Evolutionary conservation across 2,329 filamentous ascomycete genomes (phyloP).

Genomic region (Laburnicola sp.): DNA sequence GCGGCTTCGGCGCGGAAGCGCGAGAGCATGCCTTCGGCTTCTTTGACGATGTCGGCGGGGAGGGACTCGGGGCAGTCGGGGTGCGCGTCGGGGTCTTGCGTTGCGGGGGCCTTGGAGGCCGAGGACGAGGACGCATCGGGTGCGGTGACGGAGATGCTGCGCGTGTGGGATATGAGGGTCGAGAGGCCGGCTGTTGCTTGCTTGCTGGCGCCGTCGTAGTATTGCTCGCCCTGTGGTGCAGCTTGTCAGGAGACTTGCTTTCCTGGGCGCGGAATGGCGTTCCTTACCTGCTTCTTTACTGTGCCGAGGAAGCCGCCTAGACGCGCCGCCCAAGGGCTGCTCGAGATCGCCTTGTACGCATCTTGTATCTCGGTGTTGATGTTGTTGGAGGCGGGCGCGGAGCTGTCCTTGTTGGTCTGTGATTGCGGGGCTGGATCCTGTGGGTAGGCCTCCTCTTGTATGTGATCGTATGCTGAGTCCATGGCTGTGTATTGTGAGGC

Average conservation of each 20-base stretch:
- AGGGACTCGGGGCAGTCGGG: conserved; percentile 51
- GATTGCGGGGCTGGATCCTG: conserved; percentile 53
- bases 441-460: conserved; percentile 74
- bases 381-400: conserved; percentile 47
- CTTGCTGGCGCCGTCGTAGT: conserved; percentile 79
- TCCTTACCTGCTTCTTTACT: conserved; percentile 84
- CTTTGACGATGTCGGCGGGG: conserved; percentile 56
- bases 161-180: conserved; percentile 72
- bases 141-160: conserved; percentile 65
- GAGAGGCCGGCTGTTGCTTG: conserved; percentile 83
- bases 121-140: conserved; percentile 23
- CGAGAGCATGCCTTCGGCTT: conserved; percentile 69
- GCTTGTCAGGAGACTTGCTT: conserved; percentile 8
- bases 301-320: conserved; percentile 87
- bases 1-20: conserved; percentile 76
- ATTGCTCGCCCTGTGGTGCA: conserved; percentile 70
- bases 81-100: conserved; percentile 33
- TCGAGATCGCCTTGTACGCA: conserved; percentile 90
- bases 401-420: conserved; percentile 51
- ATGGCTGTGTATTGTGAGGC: conserved; percentile 56
- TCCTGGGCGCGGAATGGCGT: not conserved
- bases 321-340: conserved; percentile 85
- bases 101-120: conserved; percentile 16
- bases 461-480: conserved; percentile 98
- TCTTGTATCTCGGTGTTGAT: conserved; percentile 91